Conservation (phyloP, 306 rosid species). For the Elaeagnus macrophylla region DNA sequence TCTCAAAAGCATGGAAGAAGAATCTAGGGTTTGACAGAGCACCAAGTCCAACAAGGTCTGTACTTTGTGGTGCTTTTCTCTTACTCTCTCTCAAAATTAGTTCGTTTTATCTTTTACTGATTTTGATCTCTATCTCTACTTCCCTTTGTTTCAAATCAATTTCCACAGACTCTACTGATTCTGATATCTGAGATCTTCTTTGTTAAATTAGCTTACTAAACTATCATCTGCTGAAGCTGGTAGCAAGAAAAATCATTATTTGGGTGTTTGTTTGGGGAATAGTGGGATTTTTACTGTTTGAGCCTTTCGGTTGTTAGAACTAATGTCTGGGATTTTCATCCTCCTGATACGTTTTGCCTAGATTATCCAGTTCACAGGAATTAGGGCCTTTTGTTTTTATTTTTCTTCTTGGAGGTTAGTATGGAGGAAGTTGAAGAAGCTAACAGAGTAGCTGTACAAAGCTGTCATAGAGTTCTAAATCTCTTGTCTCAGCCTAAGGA, state of each 20-base stretch:
- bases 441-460: slow-evolving; percentile 66
- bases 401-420: slow-evolving; percentile 21
- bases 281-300: slow-evolving; percentile 33
- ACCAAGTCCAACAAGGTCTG: slow-evolving; percentile 52
- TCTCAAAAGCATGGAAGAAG: slow-evolving; percentile 50
- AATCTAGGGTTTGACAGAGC: slow-evolving; percentile 81
- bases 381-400: slow-evolving; percentile 16
- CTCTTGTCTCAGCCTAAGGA: slow-evolving; percentile 60
- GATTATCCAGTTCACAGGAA: slow-evolving; percentile 18
- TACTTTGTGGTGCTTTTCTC: slow-evolving; percentile 34
- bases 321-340: slow-evolving; percentile 13
- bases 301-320: slow-evolving; percentile 24
- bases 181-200: slow-evolving; percentile 26
- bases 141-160: background rate
- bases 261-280: too few species aligned
- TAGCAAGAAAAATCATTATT: slow-evolving; percentile 3
- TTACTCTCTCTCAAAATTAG: slow-evolving; percentile 17
- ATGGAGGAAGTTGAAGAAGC: slow-evolving; percentile 90
- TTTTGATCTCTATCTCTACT: slow-evolving; percentile 20
- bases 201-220: slow-evolving; percentile 9
- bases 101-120: slow-evolving; percentile 11
- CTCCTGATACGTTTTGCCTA: slow-evolving; percentile 23
- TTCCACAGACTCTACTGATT: slow-evolving; percentile 22
- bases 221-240: slow-evolving; percentile 18
- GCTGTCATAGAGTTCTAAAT: slow-evolving; percentile 66